phyloP scores from a whole-genome alignment of 768 basidiomycete genomes.

The Lanmaoa rubissima region DNA sequence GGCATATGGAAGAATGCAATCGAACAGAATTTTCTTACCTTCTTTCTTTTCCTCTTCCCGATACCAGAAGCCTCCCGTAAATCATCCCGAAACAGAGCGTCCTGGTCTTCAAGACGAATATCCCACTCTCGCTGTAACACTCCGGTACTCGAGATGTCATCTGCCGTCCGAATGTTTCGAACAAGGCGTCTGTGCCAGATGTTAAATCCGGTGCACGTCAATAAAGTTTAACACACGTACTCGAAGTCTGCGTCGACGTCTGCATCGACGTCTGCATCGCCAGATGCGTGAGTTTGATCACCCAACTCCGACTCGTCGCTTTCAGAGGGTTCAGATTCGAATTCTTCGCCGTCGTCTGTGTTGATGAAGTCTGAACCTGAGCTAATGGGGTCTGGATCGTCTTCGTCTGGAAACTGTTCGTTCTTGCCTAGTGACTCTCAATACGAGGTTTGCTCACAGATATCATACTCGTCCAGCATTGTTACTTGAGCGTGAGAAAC shows the following conservation, averaged over 20 bases:
- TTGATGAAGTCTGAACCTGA: conserved; percentile 4
- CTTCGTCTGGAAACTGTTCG: conserved; percentile 11
- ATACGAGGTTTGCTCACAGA: conserved; percentile 31
- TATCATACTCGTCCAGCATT: conserved; percentile 15
- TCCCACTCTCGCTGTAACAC: conserved; percentile 21
- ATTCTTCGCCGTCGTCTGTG: conserved; percentile 2
- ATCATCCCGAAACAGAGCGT: conserved; percentile 70
- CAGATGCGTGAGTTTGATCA: neutral
- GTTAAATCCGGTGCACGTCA: neutral
- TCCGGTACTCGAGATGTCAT: conserved; percentile 23
- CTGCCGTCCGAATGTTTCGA: conserved; percentile 54
- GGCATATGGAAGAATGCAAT: neutral
- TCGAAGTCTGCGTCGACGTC: conserved; percentile 17
- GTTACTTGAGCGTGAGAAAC: neutral
- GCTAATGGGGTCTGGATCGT: neutral
- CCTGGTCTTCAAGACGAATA: conserved; percentile 46
- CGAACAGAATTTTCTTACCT: conserved; percentile 29
- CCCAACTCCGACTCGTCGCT: neutral
- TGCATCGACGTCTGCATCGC: conserved; percentile 22
- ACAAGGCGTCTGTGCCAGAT: conserved; percentile 56
- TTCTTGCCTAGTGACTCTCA: conserved; percentile 57
- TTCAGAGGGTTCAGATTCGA: neutral
- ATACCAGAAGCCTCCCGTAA: conserved; percentile 64
- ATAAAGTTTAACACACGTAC: neutral
- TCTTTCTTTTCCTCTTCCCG: conserved; percentile 47